Base-by-base conservation (phyloP, 2,329 filamentous ascomycete species). In the Alternaria ventricosa region DNA sequence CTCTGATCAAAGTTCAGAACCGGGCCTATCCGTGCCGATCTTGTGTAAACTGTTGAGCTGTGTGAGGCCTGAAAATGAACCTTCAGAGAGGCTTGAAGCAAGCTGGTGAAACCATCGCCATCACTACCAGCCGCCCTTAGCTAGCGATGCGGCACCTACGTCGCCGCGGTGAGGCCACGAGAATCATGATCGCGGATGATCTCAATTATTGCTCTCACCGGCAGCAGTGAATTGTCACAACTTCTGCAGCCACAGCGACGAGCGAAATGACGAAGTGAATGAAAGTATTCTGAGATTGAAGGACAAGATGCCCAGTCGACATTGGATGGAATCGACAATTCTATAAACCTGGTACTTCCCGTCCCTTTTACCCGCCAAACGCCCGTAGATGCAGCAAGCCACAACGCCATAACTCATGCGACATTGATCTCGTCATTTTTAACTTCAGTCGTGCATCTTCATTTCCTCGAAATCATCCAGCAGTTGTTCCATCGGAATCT, bases 401-500 rank as follows among this genome's bases (percentile, higher is more conserved):
- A 33, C 33, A 63, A 63, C 56, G 60, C 60, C 56, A 47, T 23
- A 47, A 23, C n/a, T n/a, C 22, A 45, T 43, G 33, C 20, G 27
- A 36, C 45, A 33, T 30, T 36, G 28, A 49, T 22, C 20, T 28
- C 18, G 18, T 41, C 41, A 50, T n/a, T 55, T n/a, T 30, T 33
- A 45, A 25, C 49, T 22, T 53, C 73, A 72, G 6, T 75, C 81
- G 61, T 91, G 88, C 82, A 96, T 89, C 49, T 87, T 89, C 78
- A 97, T 87, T 75, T 97, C 94, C 76, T 97, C 94, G 84, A 97
- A 94, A 79, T 97, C 94, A 78, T 97, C 94, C 75, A 97, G 85
- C 76, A 97, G 81, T 73, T 85, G 83, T 56, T 85, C 83, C 83
- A 85, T 84, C 6, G 84, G 84, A 64, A 85, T 84, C 67, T 69